Percentiles rank a stretch among this genome's conserved stretches.
Conservation (phyloP, 2,329 filamentous ascomycete species). For the Emmonsia crescens region DNA sequence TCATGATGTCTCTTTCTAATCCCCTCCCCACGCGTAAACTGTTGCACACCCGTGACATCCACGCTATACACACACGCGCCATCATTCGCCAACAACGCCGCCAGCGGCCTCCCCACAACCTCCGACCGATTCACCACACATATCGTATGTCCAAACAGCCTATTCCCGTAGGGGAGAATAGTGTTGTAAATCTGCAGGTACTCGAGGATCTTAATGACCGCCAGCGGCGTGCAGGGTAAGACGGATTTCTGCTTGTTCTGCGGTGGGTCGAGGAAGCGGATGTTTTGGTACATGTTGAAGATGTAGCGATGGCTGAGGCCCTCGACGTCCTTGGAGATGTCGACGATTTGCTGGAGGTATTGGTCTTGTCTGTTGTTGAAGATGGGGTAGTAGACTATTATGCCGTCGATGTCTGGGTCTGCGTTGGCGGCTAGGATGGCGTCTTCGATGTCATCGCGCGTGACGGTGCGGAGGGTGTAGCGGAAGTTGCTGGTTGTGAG, state of each 20-base stretch:
- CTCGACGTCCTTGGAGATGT: conserved; percentile 86
- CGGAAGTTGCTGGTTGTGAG: conserved; percentile 59
- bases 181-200: conserved; percentile 94
- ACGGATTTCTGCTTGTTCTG: conserved; percentile 67
- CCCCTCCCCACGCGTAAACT: conserved; percentile 82
- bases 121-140: conserved; percentile 95
- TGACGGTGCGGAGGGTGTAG: conserved; percentile 73
- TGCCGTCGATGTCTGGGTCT: conserved; percentile 66
- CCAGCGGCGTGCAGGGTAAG: conserved; percentile 87
- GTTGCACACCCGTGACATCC: conserved; percentile 80
- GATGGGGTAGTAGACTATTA: conserved; percentile 98
- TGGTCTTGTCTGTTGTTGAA: conserved; percentile 84
- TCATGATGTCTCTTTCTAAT: conserved; percentile 78
- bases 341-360: conserved; percentile 91
- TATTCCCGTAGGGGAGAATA: conserved; percentile 83
- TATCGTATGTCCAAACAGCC: conserved; percentile 84
- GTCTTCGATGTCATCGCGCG: conserved; percentile 84
- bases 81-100: conserved; percentile 88
- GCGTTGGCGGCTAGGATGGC: conserved; percentile 74
- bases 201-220: conserved; percentile 94
- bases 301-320: conserved; percentile 88
- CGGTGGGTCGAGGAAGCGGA: conserved; percentile 73
- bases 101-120: conserved; percentile 86
- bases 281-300: conserved; percentile 99
- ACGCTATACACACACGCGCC: conserved; percentile 92